A percentile compares a stretch with the other conserved stretches of the same genome.
Evolutionary conservation across 139 green algal genomes (phyloP).

Genomic region (Chlorella ohadii): DNA sequence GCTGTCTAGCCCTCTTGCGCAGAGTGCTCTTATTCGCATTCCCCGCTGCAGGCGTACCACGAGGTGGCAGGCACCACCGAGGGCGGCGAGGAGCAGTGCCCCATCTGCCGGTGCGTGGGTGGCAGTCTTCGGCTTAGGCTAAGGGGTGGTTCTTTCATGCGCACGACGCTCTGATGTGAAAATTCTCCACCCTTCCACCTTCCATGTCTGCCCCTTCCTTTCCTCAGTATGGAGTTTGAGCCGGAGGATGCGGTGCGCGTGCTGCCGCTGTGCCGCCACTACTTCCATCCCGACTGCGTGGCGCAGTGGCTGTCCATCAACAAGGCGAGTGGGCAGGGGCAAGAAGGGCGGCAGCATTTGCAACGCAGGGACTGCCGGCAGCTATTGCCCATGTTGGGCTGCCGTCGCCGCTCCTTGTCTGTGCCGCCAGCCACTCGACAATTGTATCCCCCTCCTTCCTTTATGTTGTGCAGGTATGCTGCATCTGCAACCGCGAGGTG

Average conservation of each 20-base stretch:
- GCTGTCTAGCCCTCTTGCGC: too few species aligned
- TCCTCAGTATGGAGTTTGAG: constrained; percentile 48
- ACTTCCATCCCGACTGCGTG: constrained; percentile 50
- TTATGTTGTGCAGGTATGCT: constrained; percentile 41
- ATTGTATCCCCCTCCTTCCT: too few species aligned
- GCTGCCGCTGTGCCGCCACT: constrained; percentile 54
- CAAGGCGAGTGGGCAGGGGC: constrained; percentile 37
- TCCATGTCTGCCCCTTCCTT: neutral
- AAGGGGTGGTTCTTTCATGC: too few species aligned
- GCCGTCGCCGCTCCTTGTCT: too few species aligned
- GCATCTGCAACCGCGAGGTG: constrained; percentile 40
- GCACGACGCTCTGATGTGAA: too few species aligned
- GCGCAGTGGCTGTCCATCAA: constrained; percentile 57
- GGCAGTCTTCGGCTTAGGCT: too few species aligned
- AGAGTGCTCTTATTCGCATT: too few species aligned
- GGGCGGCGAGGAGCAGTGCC: constrained; percentile 34
- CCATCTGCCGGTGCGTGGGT: constrained; percentile 15
- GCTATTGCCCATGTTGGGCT: too few species aligned
- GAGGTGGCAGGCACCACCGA: constrained; percentile 12
- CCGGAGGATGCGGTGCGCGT: constrained; percentile 43
- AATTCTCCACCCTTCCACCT: neutral
- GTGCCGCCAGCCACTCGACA: too few species aligned
- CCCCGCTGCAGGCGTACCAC: constrained; percentile 27
- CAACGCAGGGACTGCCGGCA: too few species aligned
- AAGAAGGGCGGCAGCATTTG: too few species aligned